Evolutionary conservation across 2,329 filamentous ascomycete genomes (phyloP).

Genomic region (Colletotrichum cuscutae): DNA sequence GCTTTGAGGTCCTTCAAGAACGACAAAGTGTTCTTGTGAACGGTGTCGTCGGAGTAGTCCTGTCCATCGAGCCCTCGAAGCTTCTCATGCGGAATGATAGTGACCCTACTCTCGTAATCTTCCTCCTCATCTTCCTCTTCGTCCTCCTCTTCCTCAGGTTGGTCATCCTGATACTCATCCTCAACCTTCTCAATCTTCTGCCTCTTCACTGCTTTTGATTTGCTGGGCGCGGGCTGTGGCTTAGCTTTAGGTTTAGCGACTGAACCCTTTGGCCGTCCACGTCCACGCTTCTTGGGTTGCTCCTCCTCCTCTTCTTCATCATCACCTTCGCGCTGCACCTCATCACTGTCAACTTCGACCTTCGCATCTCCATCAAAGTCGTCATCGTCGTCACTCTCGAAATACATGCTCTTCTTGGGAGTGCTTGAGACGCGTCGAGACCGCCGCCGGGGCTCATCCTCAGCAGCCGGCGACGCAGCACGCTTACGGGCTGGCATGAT

Average conservation of each 20-base stretch:
- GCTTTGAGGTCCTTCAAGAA: constrained; percentile 69
- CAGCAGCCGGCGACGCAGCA: constrained; percentile 41
- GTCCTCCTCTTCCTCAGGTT: constrained; percentile 29
- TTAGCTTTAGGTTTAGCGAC: constrained; percentile 15
- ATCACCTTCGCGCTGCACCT: constrained; percentile 34
- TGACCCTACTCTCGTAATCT: constrained; percentile 48
- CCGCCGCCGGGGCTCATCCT: constrained; percentile 52
- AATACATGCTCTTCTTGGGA: constrained; percentile 62
- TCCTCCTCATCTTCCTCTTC: constrained; percentile 36
- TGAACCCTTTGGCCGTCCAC: constrained; percentile 30
- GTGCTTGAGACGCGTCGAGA: constrained; percentile 59
- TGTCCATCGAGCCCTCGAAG: constrained; percentile 53
- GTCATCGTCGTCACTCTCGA: constrained; percentile 50
- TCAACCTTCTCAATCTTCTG: constrained; percentile 38
- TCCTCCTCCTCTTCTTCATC: constrained; percentile 32
- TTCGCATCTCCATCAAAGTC: constrained; percentile 4
- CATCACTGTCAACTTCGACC: constrained; percentile 15
- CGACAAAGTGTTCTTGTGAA: constrained; percentile 68
- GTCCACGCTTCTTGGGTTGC: constrained; percentile 22
- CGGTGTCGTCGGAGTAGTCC: constrained; percentile 60
- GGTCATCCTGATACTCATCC: constrained; percentile 30
- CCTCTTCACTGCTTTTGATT: constrained; percentile 37
- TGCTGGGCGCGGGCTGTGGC: constrained; percentile 38
- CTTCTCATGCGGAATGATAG: constrained; percentile 53
- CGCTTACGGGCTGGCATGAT: constrained; percentile 54